These are phyloP conservation scores for Coemansia sp. DNA, from an alignment of 192 early-diverging fungal genomes.

Conservation along the genomic window DNA sequence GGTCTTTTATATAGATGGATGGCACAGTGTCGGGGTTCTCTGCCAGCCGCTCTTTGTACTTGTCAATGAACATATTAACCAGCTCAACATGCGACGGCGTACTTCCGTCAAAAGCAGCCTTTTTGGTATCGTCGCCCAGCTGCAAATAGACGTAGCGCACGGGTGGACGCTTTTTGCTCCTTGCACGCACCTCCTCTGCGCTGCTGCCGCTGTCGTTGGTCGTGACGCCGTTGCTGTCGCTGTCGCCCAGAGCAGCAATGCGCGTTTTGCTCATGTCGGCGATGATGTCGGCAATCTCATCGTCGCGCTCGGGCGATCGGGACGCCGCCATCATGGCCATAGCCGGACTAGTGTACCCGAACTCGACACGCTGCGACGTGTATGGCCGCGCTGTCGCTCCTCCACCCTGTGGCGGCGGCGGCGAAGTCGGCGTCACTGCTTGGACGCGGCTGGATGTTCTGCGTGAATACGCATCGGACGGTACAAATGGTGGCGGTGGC, in stretches of 20 bases:
- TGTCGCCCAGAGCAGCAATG: conserved; percentile 11
- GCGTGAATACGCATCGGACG: background rate
- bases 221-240: background rate
- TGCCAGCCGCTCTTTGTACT: conserved; percentile 62
- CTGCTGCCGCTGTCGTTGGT: conserved; percentile 3
- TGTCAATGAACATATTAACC: conserved; percentile 74
- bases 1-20: conserved; percentile 67
- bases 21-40: conserved; percentile 63
- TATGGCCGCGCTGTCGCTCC: background rate
- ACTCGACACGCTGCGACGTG: conserved; percentile 41
- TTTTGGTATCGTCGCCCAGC: conserved; percentile 64
- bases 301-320: conserved; percentile 31
- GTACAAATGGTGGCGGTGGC: background rate
- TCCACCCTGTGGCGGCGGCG: conserved; percentile 8
- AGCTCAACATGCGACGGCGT: conserved; percentile 60
- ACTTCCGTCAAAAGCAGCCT: conserved; percentile 50
- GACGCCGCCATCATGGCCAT: conserved; percentile 19
- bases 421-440: conserved; percentile 11
- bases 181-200: conserved; percentile 1
- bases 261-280: conserved; percentile 49
- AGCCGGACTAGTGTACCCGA: conserved; percentile 30
- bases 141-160: conserved; percentile 57
- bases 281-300: conserved; percentile 52
- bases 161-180: conserved; percentile 1
- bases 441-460: conserved; percentile 6